A percentile compares a stretch with the other conserved stretches of the same genome.
Evolutionary conservation across 164 flowering plant genomes (phyloP).

Genomic region (Echeveria elegans): DNA sequence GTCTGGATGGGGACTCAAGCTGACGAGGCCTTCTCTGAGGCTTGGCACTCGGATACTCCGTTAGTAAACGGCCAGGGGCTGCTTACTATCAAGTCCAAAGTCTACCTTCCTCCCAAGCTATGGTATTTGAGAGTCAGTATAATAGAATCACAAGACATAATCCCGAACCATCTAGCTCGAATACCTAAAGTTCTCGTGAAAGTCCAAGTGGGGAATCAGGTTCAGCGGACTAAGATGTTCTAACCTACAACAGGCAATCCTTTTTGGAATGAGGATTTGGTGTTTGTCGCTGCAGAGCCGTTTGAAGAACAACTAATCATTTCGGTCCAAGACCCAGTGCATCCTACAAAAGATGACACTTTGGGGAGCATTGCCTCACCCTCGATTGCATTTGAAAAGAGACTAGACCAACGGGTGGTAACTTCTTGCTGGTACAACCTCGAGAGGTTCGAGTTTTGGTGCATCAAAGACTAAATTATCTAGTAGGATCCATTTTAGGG

Average conservation of each 20-base stretch:
- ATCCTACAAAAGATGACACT: slow-evolving; percentile 17
- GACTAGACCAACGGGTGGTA: slow-evolving; percentile 19
- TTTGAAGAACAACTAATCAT: slow-evolving; percentile 21
- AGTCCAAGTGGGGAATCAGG: slow-evolving; percentile 26
- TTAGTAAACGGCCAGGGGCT: slow-evolving; percentile 22
- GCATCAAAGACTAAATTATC: slow-evolving; percentile 17
- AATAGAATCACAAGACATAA: slow-evolving; percentile 50
- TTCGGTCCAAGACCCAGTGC: slow-evolving; percentile 17
- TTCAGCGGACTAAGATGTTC: slow-evolving; percentile 23
- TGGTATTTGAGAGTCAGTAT: slow-evolving; percentile 52
- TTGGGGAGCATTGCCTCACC: slow-evolving; percentile 14
- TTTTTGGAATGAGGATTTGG: slow-evolving; percentile 50
- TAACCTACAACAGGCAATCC: slow-evolving; percentile 25
- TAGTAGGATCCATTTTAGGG: slow-evolving; percentile 20
- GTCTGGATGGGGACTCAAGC: slow-evolving; percentile 69
- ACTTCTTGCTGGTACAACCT: slow-evolving; percentile 23
- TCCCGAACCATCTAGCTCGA: slow-evolving; percentile 19
- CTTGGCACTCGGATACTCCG: slow-evolving; percentile 29
- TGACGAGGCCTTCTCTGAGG: slow-evolving; percentile 39
- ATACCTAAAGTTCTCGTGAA: slow-evolving; percentile 30
- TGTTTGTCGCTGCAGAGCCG: slow-evolving; percentile 55
- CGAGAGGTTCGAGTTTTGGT: slow-evolving; percentile 20
- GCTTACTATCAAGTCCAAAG: slow-evolving; percentile 33
- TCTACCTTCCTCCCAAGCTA: slow-evolving; percentile 48
- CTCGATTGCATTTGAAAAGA: slow-evolving; percentile 17